phyloP scores from a whole-genome alignment of 768 basidiomycete genomes.

The Suillus luteus region DNA sequence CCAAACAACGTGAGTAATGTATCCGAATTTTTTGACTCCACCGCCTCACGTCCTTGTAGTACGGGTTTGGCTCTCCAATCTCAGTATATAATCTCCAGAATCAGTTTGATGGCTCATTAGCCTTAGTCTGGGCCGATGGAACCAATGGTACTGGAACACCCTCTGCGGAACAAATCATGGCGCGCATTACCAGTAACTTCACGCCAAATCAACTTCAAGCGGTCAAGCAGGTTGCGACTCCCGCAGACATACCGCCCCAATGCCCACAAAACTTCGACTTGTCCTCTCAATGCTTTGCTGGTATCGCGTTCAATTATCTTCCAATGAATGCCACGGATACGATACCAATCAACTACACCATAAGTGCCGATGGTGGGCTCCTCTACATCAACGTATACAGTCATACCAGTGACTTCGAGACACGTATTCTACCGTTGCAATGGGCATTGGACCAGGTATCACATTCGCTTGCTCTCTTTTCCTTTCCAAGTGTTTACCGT shows the following conservation, averaged over 20 bases:
- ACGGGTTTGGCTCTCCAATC: constrained; percentile 60
- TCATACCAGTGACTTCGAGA: constrained; percentile 71
- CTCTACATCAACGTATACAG: constrained; percentile 61
- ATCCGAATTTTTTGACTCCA: background rate
- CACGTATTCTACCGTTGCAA: constrained; percentile 68
- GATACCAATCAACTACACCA: constrained; percentile 62
- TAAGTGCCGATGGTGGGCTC: constrained; percentile 67
- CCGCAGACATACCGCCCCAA: constrained; percentile 49
- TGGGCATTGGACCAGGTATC: constrained; percentile 69
- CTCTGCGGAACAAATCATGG: constrained; percentile 60
- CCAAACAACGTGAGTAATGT: constrained; percentile 54
- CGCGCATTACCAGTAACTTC: constrained; percentile 56
- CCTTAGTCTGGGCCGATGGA: constrained; percentile 69
- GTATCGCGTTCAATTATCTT: constrained; percentile 59
- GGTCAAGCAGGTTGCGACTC: constrained; percentile 50
- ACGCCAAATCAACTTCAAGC: constrained; percentile 44
- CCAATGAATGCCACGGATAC: constrained; percentile 39
- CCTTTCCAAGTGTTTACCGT: background rate
- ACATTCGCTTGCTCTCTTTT: background rate
- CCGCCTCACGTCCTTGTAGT: constrained; percentile 37
- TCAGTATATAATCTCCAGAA: constrained; percentile 49
- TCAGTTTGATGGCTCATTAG: constrained; percentile 53
- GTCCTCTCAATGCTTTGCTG: constrained; percentile 71
- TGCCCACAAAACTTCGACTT: constrained; percentile 79
- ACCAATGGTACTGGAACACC: constrained; percentile 59